Evolutionary conservation across 2,329 filamentous ascomycete genomes (phyloP).

Genomic region (Xylariaceae sp.): DNA sequence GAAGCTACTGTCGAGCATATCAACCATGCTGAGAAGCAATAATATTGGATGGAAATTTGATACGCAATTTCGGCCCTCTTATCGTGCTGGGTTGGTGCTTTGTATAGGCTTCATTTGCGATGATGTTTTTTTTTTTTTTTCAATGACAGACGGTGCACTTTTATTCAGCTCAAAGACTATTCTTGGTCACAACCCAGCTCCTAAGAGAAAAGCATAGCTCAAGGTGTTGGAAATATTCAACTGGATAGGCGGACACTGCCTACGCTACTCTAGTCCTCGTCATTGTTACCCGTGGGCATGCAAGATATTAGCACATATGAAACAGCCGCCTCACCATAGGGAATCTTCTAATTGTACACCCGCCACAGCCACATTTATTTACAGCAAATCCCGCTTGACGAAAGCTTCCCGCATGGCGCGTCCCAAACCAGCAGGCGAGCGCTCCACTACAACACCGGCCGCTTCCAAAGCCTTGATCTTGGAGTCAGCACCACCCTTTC

Average conservation of each 20-base stretch:
- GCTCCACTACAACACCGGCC: constrained; percentile 93
- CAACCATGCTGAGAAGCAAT: background rate
- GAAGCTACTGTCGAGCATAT: constrained; percentile 46
- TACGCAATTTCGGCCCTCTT: no score
- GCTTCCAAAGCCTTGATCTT: constrained; percentile 94
- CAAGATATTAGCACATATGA: constrained; percentile 7
- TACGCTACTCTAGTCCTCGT: constrained; percentile 1
- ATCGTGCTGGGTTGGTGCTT: no score
- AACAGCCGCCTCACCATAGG: constrained; percentile 10
- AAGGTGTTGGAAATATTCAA: no score
- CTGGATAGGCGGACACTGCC: no score
- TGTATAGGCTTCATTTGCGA: no score
- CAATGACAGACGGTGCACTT: no score
- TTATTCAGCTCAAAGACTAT: no score
- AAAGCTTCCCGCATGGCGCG: constrained; percentile 95
- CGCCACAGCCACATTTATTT: constrained; percentile 31
- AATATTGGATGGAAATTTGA: no score
- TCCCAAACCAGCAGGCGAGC: constrained; percentile 85
- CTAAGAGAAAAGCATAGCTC: no score
- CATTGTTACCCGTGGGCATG: constrained; percentile 12
- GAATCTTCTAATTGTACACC: constrained; percentile 16
- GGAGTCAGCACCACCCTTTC: constrained; percentile 95
- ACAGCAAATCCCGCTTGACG: constrained; percentile 92
- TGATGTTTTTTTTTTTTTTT: no score
- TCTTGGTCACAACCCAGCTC: no score